phyloP scores from a whole-genome alignment of 2,329 filamentous ascomycete species.

The Phyllachora maydis region DNA sequence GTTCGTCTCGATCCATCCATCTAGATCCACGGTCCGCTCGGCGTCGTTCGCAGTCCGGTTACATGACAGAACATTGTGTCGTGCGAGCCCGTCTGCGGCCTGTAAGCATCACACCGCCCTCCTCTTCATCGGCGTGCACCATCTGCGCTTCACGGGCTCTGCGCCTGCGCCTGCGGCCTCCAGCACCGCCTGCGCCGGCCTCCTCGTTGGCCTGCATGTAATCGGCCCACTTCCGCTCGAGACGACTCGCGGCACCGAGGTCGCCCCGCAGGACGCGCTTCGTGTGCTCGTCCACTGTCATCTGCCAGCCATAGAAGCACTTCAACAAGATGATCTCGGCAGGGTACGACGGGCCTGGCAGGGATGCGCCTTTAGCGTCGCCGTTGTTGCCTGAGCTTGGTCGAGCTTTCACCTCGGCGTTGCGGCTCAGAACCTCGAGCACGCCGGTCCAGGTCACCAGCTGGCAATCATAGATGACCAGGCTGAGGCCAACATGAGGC shows the following conservation, averaged over 20 bases:
- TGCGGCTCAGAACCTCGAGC: constrained; percentile 67
- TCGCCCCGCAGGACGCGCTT: constrained; percentile 68
- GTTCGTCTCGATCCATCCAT: too few relatives aligned
- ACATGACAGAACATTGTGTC: constrained; percentile 8
- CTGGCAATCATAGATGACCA: constrained; percentile 81
- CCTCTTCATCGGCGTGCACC: constrained; percentile 64
- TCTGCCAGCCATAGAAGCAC: constrained; percentile 90
- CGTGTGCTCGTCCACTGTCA: constrained; percentile 83
- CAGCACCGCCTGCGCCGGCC: constrained; percentile 45
- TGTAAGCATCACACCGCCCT: constrained; percentile 24
- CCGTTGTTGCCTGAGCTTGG: constrained; percentile 8
- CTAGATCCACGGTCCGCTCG: too few relatives aligned
- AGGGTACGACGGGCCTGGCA: constrained; percentile 17
- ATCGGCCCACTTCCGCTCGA: constrained; percentile 82
- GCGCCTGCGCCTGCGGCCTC: constrained; percentile 48
- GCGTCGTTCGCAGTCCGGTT: neutral
- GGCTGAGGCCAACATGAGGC: constrained; percentile 42
- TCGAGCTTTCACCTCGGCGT: constrained; percentile 51
- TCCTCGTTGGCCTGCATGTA: constrained; percentile 90
- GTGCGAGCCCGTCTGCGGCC: constrained; percentile 9
- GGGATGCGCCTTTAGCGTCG: too few relatives aligned
- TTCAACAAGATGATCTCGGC: constrained; percentile 70
- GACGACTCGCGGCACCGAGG: constrained; percentile 47
- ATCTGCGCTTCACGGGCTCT: constrained; percentile 65
- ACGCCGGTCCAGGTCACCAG: constrained; percentile 87